phyloP scores from a whole-genome alignment of 306 rosid species.

The Cucumis melo region DNA sequence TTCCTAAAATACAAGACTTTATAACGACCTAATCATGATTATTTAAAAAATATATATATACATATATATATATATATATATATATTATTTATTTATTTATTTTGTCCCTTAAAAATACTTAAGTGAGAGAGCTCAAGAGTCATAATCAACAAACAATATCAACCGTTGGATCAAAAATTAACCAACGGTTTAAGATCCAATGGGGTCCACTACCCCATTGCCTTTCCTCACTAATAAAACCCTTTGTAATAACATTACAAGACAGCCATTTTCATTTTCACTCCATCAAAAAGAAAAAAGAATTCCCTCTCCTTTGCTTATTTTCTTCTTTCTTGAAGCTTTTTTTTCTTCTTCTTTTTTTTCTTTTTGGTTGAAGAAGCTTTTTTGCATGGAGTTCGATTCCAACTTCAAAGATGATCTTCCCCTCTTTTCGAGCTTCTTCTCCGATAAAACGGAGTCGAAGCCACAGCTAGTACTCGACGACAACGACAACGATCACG shows the following conservation, averaged over 20 bases:
- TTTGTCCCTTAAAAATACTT: neutral
- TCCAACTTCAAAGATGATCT: conserved; percentile 8
- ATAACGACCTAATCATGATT: conserved; percentile 33
- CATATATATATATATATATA: too few species aligned
- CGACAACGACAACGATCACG: neutral
- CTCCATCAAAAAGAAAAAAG: neutral
- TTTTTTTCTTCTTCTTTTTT: too few species aligned
- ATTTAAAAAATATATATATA: neutral
- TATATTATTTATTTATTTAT: too few species aligned
- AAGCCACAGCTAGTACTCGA: neutral
- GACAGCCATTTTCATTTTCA: neutral
- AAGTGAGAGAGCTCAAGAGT: conserved; percentile 28
- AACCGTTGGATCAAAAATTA: conserved; percentile 24
- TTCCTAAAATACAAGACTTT: conserved; percentile 14
- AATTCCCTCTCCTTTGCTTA: conserved; percentile 1
- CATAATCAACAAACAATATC: conserved; percentile 14
- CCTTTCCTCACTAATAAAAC: conserved; percentile 3
- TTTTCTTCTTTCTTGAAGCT: neutral
- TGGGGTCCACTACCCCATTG: neutral
- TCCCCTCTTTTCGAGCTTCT: neutral
- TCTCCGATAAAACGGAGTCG: conserved; percentile 12
- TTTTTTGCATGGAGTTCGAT: conserved; percentile 5
- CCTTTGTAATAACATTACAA: conserved; percentile 9
- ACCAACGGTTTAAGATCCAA: neutral
- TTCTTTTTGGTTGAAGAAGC: too few species aligned